These are phyloP conservation scores for Allium fistulosum DNA, from an alignment of 106 monocot genomes.

Conservation along the genomic window DNA sequence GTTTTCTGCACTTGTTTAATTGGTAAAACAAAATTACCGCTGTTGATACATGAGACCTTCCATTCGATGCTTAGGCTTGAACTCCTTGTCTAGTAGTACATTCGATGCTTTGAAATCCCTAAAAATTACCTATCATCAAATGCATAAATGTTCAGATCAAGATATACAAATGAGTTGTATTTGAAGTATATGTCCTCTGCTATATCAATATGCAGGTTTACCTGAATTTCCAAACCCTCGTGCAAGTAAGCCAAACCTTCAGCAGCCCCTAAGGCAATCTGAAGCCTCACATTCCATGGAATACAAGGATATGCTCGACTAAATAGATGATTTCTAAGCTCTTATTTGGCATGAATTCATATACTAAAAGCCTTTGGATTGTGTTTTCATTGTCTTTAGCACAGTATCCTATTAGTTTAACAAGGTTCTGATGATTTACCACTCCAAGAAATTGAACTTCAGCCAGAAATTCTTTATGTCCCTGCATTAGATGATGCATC, in stretches of 20 bases:
- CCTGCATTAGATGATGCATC: slow-evolving; percentile 8
- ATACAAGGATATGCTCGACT: slow-evolving; percentile 17
- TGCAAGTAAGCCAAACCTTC: slow-evolving; percentile 26
- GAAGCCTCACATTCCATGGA: slow-evolving; percentile 19
- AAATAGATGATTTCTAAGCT: slow-evolving; percentile 23
- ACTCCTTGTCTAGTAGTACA: slow-evolving; percentile 18
- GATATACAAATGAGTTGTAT: too few relatives aligned
- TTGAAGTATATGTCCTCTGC: too few relatives aligned
- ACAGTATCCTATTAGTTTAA: slow-evolving; percentile 23
- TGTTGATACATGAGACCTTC: slow-evolving; percentile 19
- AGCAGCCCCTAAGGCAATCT: slow-evolving; percentile 22
- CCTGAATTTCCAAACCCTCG: slow-evolving; percentile 25
- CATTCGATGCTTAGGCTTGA: slow-evolving; percentile 19
- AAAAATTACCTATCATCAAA: slow-evolving; percentile 10
- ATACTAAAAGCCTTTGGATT: slow-evolving; percentile 18
- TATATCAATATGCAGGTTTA: background rate
- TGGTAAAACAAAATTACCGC: slow-evolving; percentile 8
- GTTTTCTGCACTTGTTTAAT: too few relatives aligned
- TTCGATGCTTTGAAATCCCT: slow-evolving; percentile 26
- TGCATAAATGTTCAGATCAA: too few relatives aligned
- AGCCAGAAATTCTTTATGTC: slow-evolving; percentile 20
- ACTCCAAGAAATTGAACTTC: slow-evolving; percentile 28
- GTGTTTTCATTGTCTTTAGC: slow-evolving; percentile 12
- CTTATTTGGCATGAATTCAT: slow-evolving; percentile 21
- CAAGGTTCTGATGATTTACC: slow-evolving; percentile 18